Percentiles rank a stretch among this genome's conserved stretches.
These are phyloP conservation scores for Trypanosoma avium DNA, from an alignment of 208 protist genomes.

Conservation along the genomic window DNA sequence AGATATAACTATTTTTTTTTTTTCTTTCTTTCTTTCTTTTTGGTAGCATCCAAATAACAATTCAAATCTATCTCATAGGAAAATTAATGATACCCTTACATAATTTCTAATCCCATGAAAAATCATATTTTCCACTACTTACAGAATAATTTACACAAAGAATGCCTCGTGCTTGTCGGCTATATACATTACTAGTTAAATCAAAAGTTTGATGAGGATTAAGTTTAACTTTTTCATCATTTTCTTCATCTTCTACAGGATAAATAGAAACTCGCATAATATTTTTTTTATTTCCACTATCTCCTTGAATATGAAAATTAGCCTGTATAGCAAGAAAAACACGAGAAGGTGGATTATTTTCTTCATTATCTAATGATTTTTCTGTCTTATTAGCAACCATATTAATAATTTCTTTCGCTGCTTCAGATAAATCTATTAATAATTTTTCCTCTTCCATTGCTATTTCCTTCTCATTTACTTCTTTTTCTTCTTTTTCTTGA, in stretches of 20 bases:
- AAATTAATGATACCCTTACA: too few species aligned
- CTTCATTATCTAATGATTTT: neutral
- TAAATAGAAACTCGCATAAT: constrained; percentile 10
- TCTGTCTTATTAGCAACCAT: constrained; percentile 8
- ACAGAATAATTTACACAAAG: constrained; percentile 11
- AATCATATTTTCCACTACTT: neutral
- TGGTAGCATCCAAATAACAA: too few species aligned
- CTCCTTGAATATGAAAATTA: neutral
- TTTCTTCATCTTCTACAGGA: neutral
- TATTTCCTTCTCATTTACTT: too few species aligned
- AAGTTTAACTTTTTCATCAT: neutral
- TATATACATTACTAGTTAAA: constrained; percentile 12
- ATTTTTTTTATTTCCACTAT: neutral
- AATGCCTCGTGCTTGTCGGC: neutral
- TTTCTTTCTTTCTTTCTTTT: too few species aligned
- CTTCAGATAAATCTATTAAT: constrained; percentile 12
- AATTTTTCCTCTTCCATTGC: constrained; percentile 17
- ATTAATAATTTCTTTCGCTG: constrained; percentile 16
- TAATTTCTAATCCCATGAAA: constrained; percentile 16
- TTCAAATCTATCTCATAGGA: too few species aligned
- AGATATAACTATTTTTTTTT: too few species aligned
- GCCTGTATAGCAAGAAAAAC: constrained; percentile 17
- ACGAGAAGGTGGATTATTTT: constrained; percentile 11
- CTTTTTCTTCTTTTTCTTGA: too few species aligned
- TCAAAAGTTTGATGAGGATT: constrained; percentile 24